Base-by-base conservation (phyloP, 306 rosid species). In the Lathyrus sativus region DNA sequence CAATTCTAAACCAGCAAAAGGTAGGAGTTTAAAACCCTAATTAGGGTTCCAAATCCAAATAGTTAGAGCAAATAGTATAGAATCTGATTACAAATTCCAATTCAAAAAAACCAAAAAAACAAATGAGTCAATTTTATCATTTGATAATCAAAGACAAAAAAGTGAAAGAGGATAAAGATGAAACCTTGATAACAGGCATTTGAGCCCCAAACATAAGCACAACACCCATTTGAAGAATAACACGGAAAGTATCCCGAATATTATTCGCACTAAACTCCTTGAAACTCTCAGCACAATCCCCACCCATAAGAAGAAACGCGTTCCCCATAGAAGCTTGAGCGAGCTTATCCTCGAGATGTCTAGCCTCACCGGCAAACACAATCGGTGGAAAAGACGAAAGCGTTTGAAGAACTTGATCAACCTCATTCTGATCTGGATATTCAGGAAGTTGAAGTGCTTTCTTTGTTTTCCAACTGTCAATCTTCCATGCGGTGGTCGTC, bases 241-340 rank as follows among this genome's bases (percentile, higher is more conserved):
- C 62, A 35, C 84, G 76, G 39, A 83, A 83, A 4, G 87, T 76
- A 61, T 83, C 84, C 13, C 84, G 73, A 35, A 83, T 83, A 38
- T 83, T 72, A 14, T 79, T 79, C 29, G 82, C 96, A 76, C 72
- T 83, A 60, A 87, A 89, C 70, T 89, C 96, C 86, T 89, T 87
- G 83, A 89, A 89, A 74, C 93, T 89, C 84, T 89, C 96, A 4
- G 96, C 96, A 18, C 91, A 89, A 82, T 68, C 82, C 1, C 87
- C 86, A 42, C 86, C 83, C 49, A 78, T 82, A 19, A 82, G 83
- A 9, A 78, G 76, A 44, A 78, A 82, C 7, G 81, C 83, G 62
- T 82, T 67, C 0, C 86, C 83, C 73, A 78, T 72, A 1, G 86
- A 75, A 22, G 86, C 86, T 65, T 78, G 79, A 13, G 54, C 78